These are phyloP conservation scores for Ajuga reptans DNA, from an alignment of 305 asterid species.

Conservation along the genomic window DNA sequence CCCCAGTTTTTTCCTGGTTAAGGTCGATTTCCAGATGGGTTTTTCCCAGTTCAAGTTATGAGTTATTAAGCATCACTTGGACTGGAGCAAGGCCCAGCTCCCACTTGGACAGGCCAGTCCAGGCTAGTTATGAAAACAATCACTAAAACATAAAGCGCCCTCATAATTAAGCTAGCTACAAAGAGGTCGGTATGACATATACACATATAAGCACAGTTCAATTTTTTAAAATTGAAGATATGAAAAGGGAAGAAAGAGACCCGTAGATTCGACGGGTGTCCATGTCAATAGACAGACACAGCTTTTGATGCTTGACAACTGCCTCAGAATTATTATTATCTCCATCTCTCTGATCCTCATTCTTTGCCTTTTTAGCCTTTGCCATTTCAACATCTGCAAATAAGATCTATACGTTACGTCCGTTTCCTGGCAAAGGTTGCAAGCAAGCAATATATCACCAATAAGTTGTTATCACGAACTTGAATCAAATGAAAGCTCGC, in stretches of 20 bases:
- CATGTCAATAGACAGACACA: constrained; percentile 84
- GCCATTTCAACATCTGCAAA: constrained; percentile 51
- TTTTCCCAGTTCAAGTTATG: too few relatives aligned
- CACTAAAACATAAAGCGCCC: background rate
- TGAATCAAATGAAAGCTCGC: background rate
- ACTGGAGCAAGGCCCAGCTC: too few relatives aligned
- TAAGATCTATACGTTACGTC: background rate
- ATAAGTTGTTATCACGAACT: background rate
- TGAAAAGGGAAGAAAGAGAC: constrained; percentile 23
- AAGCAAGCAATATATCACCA: background rate
- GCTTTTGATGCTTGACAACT: constrained; percentile 91
- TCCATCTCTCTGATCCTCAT: constrained; percentile 78
- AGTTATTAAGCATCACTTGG: too few relatives aligned
- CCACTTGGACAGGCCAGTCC: too few relatives aligned
- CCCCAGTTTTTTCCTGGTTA: too few relatives aligned
- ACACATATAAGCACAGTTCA: background rate
- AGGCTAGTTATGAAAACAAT: too few relatives aligned
- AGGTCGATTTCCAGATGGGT: too few relatives aligned
- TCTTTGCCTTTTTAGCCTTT: constrained; percentile 75
- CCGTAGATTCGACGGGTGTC: constrained; percentile 81
- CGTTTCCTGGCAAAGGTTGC: background rate
- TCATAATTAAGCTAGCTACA: background rate
- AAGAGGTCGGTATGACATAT: background rate
- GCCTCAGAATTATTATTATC: constrained; percentile 69
- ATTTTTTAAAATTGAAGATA: background rate